Base-by-base conservation (phyloP, 23 red algal species). In the Gracilaria vermiculophylla region DNA sequence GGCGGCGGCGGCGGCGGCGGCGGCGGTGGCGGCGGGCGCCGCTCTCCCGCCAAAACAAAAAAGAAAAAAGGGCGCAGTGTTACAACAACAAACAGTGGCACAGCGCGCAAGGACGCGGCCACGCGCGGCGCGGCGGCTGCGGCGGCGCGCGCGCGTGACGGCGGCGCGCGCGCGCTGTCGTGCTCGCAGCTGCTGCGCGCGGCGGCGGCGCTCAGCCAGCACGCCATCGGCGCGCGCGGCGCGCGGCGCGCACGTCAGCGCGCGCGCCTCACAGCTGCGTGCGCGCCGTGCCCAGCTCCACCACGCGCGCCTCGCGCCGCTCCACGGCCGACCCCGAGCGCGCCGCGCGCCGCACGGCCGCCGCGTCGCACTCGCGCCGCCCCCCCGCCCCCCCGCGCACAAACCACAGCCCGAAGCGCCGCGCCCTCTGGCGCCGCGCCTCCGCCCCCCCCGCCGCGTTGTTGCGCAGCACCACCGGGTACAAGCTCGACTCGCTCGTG, bases 381-480 rank as follows among this genome's bases (percentile, higher is more conserved):
- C 41, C 60, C 19, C 20, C 39, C 8, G 7, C 24, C 19, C 51
- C 23, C 64, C 8, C 35, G 11, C 45, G 50, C 41, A 85, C 37
- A 82, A 94, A 94, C 91, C 91, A 94, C 17, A 78, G 65, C 32
- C 80, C 69, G 53, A 80, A 87, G 42, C 71, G 9, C 43, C 62
- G 55, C 51, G 74, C 80, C 41, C 91, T 66, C 53, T 45, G 29
- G 54, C 24, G 65, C 33, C 81, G 80, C 36, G 39, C 73, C 7
- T 65, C 73, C 42, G 71, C 62, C 19, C 91, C 81, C 21, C 34
- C 42, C 33, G 87, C 66, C 34, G 48, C 80, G 91, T 94, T 94
- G 62, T 94, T 94, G 56, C 81, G 79, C 27, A 94, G 65, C n/a
- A 94, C 44, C 42, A 92, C 77, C 20, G 89, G 76, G 51, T 91